Evolutionary conservation across 2,329 filamentous ascomycete species (phyloP).

Genomic region (Colletotrichum brevisporum): DNA sequence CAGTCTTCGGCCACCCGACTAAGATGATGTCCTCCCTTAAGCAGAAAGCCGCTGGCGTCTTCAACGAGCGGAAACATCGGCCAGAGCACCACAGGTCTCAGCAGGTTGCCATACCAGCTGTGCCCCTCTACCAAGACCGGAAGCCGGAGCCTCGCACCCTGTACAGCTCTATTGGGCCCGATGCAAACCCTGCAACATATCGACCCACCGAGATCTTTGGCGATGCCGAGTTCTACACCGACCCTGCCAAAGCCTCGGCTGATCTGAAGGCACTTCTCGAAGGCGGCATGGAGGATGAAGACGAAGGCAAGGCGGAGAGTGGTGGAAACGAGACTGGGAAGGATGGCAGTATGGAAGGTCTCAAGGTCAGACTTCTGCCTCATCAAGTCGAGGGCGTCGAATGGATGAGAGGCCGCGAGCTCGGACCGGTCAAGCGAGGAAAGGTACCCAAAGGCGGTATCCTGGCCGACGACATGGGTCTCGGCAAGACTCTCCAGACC

Average conservation of each 20-base stretch:
- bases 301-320: slow-evolving; percentile 64
- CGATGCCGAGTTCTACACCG: slow-evolving; percentile 74
- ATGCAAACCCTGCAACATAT: slow-evolving; percentile 49
- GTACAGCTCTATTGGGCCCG: slow-evolving; percentile 60
- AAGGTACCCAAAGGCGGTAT: slow-evolving; percentile 92
- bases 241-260: slow-evolving; percentile 78
- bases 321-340: slow-evolving; percentile 49
- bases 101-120: slow-evolving; percentile 62
- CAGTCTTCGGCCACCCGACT: slow-evolving; percentile 55
- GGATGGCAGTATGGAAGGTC: slow-evolving; percentile 76
- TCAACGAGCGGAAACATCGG: slow-evolving; percentile 67
- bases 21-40: slow-evolving; percentile 66
- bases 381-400: slow-evolving; percentile 95
- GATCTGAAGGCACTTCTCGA: slow-evolving; percentile 88
- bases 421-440: slow-evolving; percentile 86
- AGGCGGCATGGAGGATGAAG: slow-evolving; percentile 83
- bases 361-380: slow-evolving; percentile 89
- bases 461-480: slow-evolving; percentile 95
- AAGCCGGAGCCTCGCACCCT: slow-evolving; percentile 62
- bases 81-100: slow-evolving; percentile 71
- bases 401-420: slow-evolving; percentile 96
- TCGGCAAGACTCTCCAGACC: slow-evolving; percentile 96
- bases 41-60: slow-evolving; percentile 67
- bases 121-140: slow-evolving; percentile 62
- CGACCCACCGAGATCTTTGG: slow-evolving; percentile 47